Conservation (phyloP, 768 basidiomycete genomes). For the Russula compacta region DNA sequence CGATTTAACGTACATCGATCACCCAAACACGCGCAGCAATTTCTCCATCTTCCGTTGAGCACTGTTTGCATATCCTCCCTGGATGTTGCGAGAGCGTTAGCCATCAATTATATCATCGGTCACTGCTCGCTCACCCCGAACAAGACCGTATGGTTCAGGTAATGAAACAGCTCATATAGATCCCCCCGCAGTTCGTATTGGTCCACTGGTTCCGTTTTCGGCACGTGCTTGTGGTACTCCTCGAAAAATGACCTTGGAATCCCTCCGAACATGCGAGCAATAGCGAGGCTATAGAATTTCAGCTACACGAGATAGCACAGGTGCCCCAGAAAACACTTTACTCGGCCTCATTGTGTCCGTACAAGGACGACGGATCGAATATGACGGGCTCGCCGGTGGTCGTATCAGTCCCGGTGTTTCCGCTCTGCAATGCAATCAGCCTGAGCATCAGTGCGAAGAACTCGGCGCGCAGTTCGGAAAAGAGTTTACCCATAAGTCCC, state of each 20-base stretch:
- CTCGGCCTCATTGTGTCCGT: conserved; percentile 79
- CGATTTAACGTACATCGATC: neutral
- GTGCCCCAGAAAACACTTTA: conserved; percentile 29
- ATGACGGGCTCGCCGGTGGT: conserved; percentile 51
- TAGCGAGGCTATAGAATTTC: conserved; percentile 47
- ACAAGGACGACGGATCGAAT: conserved; percentile 73
- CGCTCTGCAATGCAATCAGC: conserved; percentile 38
- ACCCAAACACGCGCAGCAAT: conserved; percentile 32
- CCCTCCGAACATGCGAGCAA: conserved; percentile 72
- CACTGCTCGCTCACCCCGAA: conserved; percentile 51
- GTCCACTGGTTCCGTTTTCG: conserved; percentile 55
- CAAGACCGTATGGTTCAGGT: conserved; percentile 70
- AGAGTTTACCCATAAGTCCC: conserved; percentile 64
- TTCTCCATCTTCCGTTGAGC: conserved; percentile 40
- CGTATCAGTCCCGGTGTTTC: conserved; percentile 58
- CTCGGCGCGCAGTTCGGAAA: conserved; percentile 2
- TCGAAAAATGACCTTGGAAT: conserved; percentile 54
- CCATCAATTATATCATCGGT: neutral
- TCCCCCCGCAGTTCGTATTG: conserved; percentile 57
- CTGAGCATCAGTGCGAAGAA: neutral
- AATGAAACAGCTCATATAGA: conserved; percentile 73
- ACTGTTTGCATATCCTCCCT: conserved; percentile 47
- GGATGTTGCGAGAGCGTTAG: neutral
- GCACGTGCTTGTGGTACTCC: conserved; percentile 54
- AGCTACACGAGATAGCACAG: neutral